These are phyloP conservation scores for Neopestalotiopsis clavispora DNA, from an alignment of 2,329 filamentous ascomycete genomes.

Conservation along the genomic window DNA sequence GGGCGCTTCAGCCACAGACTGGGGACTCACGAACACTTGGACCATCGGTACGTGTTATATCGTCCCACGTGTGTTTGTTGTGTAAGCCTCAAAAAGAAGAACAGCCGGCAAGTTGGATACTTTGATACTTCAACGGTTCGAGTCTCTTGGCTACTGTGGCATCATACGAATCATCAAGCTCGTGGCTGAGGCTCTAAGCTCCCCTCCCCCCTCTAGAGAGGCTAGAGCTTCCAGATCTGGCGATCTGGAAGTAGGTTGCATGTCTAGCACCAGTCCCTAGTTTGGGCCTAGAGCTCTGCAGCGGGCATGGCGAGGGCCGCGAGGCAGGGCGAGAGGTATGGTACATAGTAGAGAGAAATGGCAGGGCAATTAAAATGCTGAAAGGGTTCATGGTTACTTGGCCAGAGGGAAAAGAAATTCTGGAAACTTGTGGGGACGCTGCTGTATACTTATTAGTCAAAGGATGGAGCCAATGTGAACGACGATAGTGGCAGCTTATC, in stretches of 20 bases:
- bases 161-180: neutral
- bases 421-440: neutral
- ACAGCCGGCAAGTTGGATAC: neutral
- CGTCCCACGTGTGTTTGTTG: neutral
- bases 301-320: neutral
- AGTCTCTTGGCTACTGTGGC: neutral
- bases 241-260: neutral
- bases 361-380: neutral
- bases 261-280: neutral
- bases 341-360: neutral
- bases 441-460: constrained; percentile 6
- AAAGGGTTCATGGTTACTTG: neutral
- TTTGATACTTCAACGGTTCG: neutral
- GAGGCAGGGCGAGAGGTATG: neutral
- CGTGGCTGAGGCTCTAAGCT: neutral
- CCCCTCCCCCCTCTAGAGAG: neutral
- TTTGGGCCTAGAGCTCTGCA: neutral
- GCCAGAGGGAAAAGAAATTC: neutral
- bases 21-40: neutral
- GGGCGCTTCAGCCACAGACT: neutral
- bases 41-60: neutral
- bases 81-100: neutral
- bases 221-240: constrained; percentile 11
- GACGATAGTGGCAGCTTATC: neutral
- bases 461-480: neutral